These are phyloP conservation scores for Phallus indusiatus DNA, from an alignment of 768 basidiomycete genomes.

Conservation along the genomic window DNA sequence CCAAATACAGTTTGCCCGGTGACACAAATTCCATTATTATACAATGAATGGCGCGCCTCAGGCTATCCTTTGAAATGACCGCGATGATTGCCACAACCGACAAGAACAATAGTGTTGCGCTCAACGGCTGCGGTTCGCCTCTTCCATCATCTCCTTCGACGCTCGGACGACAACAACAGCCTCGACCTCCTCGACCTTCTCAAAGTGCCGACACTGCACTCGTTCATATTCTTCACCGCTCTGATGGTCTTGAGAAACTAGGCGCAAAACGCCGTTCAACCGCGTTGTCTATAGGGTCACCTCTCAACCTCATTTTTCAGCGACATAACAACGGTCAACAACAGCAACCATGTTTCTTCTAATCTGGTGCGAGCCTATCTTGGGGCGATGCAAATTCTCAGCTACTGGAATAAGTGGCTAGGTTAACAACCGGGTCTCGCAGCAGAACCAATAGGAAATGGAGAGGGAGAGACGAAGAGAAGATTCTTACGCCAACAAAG, in stretches of 20 bases:
- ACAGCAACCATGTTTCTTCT: no score
- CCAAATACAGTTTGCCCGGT: constrained; percentile 85
- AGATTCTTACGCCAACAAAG: no score
- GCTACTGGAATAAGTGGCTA: not conserved
- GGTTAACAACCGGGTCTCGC: not conserved
- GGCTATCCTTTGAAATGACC: no score
- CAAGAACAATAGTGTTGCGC: not conserved
- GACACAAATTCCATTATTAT: no score
- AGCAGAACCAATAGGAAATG: not conserved
- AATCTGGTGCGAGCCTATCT: not conserved
- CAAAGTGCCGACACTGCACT: not conserved
- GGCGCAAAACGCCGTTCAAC: not conserved
- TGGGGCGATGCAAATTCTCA: not conserved
- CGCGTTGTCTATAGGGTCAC: not conserved
- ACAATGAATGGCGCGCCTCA: no score
- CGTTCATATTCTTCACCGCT: not conserved
- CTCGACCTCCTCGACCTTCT: not conserved
- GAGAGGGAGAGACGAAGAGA: not conserved
- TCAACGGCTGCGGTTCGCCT: not conserved
- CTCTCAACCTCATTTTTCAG: not conserved
- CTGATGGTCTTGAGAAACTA: not conserved
- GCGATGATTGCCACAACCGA: not conserved
- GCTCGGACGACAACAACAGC: no score
- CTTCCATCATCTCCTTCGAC: not conserved
- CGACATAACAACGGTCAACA: no score